Base-by-base conservation (phyloP, 306 rosid genomes). In the Quercus rubra region DNA sequence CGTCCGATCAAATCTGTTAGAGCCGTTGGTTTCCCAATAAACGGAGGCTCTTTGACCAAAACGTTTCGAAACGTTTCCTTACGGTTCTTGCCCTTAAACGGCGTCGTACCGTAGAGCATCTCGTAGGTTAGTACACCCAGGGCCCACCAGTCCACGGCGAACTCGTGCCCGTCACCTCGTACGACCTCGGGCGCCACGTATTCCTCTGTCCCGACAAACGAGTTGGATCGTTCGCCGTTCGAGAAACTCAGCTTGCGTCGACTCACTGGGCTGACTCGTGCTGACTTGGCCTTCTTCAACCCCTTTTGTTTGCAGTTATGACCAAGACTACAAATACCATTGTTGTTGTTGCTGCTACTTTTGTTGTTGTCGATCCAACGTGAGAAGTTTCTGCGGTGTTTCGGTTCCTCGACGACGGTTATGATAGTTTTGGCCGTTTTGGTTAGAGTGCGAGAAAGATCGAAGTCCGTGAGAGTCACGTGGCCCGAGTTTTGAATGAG, bases 91-190 rank as follows among this genome's bases (percentile, higher is more conserved):
- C 97, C 98, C 79, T 95, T 95, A n/a, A 95, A 95, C 86, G 99
- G 99, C 77, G 99, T 95, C 88, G 79, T 81, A 0, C 98, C 99
- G 38, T 91, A 93, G 2, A 93, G 3, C 91, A 92, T 88, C 92
- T 95, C 99, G 87, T 90, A 90, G 1, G 88, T 79, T 7, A 95
- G 70, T 3, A 95, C 83, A 3, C 99, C 99, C 0, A 95, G 78
- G 69, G 93, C 98, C 99, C 99, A 95, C 97, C 97, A 95, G 59
- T 95, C 99, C 0, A 95, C 99, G 20, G 98, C 89, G 78, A 95
- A 95, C 80, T 91, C 99, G 76, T 95, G 99, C 0, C 99, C 99
- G 0, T 93, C 97, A 4, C 98, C 99, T 5, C 94, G 88, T 0
- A 95, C 86, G 2, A 95, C 88, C 86, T 93, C 99, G 11, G 99